Evolutionary conservation across 352 stramenopile species (phyloP), one percentile per base, ranked within the genome.

Genomic region (Saprolegnia diclina): DNA sequence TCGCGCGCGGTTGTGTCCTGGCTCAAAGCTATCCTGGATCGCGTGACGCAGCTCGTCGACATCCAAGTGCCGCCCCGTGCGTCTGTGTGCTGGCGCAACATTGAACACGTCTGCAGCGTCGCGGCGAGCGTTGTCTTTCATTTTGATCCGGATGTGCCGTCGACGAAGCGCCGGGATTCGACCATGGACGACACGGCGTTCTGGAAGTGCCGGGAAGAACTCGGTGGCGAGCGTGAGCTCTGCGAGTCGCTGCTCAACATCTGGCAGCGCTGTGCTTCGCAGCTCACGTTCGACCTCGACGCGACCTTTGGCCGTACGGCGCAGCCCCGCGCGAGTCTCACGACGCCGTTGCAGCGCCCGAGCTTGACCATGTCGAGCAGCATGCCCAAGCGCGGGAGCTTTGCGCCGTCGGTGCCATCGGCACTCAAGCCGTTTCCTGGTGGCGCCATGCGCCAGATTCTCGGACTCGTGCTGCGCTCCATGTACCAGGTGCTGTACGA

Each of bases 381-480:
- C 52, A 59, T 57, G 11, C 22, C 45, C n/a, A 69, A 69, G 46
- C 63, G 63, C 11, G 37, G 74, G 22, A 45, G 44, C 46, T 44
- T 65, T 68, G 40, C 70, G 68, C 10, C 45, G 71, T 37, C 35
- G 70, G 57, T 67, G 65, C 13, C 63, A 38, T 65, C 65, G 44
- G 52, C 52, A 11, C 67, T 85, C 52, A 75, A 82, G 19, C 85
- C 84, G 10, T 85, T 92, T 64, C 85, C 85, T 52, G 85, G 85
- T 46, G 83, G 85, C 1, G 81, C 85, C 5, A 94, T 94, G 85
- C 83, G 85, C 5, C 85, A 94, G 71, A 86, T 92, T 45, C 72
- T 94, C 18, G 83, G 90, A 55, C 68, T 94, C 6, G 57, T 94
- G 9, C 72, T 94, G 11, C 79, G 85, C 5, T 86, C 78, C 29